A percentile compares a stretch with the other conserved stretches of the same genome.
Evolutionary conservation across 768 basidiomycete genomes (phyloP).

Genomic region (Clavulina sp.): DNA sequence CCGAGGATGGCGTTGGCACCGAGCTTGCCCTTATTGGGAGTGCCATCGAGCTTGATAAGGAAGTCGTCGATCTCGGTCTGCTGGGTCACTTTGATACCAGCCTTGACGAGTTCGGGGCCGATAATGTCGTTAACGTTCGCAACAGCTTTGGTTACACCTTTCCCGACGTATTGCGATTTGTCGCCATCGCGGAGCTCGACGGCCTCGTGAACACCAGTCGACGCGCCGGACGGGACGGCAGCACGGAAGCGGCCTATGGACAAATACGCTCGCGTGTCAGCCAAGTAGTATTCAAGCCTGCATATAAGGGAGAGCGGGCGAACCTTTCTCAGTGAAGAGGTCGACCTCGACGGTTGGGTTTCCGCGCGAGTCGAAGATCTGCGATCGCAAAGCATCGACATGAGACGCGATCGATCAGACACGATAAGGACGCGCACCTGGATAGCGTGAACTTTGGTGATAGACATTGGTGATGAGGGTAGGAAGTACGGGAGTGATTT

Average conservation of each 20-base stretch:
- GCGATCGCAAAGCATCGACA: background rate
- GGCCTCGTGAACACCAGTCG: constrained; percentile 95
- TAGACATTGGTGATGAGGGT: constrained; percentile 43
- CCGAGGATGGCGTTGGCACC: constrained; percentile 99
- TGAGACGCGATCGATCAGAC: constrained; percentile 8
- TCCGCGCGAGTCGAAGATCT: constrained; percentile 99
- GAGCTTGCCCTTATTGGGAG: constrained; percentile 96
- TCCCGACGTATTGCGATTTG: constrained; percentile 84
- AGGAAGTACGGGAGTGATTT: background rate
- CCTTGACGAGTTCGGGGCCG: constrained; percentile 73
- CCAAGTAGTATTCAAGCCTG: background rate
- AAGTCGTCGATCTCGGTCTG: constrained; percentile 97
- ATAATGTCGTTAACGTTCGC: constrained; percentile 84
- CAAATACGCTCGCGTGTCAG: constrained; percentile 1
- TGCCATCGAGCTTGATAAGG: constrained; percentile 94
- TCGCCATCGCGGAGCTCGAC: constrained; percentile 97
- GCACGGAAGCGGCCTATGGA: constrained; percentile 73
- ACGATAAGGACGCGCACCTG: constrained; percentile 37
- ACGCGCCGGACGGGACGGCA: constrained; percentile 94
- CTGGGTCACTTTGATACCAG: constrained; percentile 63
- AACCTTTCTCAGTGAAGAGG: constrained; percentile 74
- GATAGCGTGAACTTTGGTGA: constrained; percentile 82
- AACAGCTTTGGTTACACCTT: constrained; percentile 94
- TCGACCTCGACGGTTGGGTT: constrained; percentile 96
- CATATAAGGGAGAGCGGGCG: constrained; percentile 10